phyloP scores from a whole-genome alignment of 257 asterid genomes.

The Orobanche coerulescens region DNA sequence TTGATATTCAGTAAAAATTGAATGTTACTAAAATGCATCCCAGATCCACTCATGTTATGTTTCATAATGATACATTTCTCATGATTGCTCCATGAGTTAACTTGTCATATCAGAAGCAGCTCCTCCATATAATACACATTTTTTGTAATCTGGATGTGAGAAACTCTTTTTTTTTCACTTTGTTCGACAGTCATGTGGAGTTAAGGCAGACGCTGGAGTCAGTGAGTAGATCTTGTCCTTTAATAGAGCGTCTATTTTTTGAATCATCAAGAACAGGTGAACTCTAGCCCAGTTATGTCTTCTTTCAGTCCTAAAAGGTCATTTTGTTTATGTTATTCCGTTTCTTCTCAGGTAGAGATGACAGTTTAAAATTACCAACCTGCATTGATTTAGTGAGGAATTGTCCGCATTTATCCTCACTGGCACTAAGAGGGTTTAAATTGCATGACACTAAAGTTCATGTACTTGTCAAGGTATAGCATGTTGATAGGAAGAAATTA shows the following conservation, averaged over 20 bases:
- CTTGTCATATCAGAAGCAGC: conserved; percentile 9
- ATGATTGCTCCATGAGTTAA: not conserved
- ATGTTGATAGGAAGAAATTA: conserved; percentile 5
- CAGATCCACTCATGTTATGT: not conserved
- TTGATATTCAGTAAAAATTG: not conserved
- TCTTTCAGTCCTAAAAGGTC: conserved; percentile 8
- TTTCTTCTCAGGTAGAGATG: conserved; percentile 61
- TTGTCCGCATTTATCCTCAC: conserved; percentile 53
- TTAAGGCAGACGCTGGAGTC: conserved; percentile 62
- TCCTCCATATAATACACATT: not conserved
- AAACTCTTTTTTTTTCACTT: not conserved
- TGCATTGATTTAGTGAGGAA: conserved; percentile 55
- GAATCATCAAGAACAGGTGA: conserved; percentile 72
- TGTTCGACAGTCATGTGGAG: conserved; percentile 49
- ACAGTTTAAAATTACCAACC: conserved; percentile 60
- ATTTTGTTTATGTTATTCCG: conserved; percentile 22
- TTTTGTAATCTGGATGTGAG: conserved; percentile 20
- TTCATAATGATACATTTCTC: not conserved
- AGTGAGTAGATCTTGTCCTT: conserved; percentile 62
- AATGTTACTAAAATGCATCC: not conserved
- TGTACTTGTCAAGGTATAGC: conserved; percentile 59
- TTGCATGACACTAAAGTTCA: conserved; percentile 57
- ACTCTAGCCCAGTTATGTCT: conserved; percentile 7
- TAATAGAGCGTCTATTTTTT: conserved; percentile 61
- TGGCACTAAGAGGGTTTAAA: conserved; percentile 73